A percentile compares a stretch with the other conserved stretches of the same genome.
phyloP scores from a whole-genome alignment of 176 grass and related monocot species.

The Canna indica region DNA sequence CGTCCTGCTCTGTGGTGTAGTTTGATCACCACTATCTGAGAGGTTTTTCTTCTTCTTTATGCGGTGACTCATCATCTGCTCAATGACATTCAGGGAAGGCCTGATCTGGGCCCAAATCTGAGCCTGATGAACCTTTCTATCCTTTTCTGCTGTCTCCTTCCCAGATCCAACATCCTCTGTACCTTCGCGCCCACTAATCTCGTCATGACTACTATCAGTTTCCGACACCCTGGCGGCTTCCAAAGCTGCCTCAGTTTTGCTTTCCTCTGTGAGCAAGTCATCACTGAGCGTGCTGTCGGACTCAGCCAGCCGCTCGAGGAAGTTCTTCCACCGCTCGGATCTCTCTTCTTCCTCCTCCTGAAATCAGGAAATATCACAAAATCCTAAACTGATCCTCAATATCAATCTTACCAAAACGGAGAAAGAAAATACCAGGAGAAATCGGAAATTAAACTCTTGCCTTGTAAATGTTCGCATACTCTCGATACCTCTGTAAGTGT shows the following conservation, averaged over 20 bases:
- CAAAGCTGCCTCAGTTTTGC: constrained; percentile 29
- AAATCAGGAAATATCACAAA: constrained; percentile 2
- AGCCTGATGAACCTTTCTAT: constrained; percentile 42
- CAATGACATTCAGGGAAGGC: constrained; percentile 54
- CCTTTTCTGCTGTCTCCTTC: constrained; percentile 17
- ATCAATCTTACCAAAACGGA: neutral
- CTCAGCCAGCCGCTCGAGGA: constrained; percentile 70
- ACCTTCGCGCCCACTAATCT: neutral
- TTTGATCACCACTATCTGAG: constrained; percentile 18
- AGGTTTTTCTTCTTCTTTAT: constrained; percentile 51
- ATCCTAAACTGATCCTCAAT: constrained; percentile 1
- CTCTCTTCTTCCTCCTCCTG: constrained; percentile 99
- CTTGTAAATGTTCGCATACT: constrained; percentile 97
- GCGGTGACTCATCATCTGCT: constrained; percentile 78
- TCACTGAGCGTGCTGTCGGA: constrained; percentile 7
- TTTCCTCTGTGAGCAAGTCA: constrained; percentile 43
- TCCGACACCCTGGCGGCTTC: constrained; percentile 32
- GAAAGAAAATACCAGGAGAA: neutral
- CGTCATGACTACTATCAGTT: constrained; percentile 14
- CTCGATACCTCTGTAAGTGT: constrained; percentile 88
- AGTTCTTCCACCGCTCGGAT: constrained; percentile 91
- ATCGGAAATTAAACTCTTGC: constrained; percentile 22
- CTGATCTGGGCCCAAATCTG: constrained; percentile 85
- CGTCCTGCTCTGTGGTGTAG: constrained; percentile 1
- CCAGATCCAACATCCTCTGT: constrained; percentile 15